These are phyloP conservation scores for Lipomyces mesembrius DNA, from an alignment of 805 yeast genomes.

Conservation along the genomic window DNA sequence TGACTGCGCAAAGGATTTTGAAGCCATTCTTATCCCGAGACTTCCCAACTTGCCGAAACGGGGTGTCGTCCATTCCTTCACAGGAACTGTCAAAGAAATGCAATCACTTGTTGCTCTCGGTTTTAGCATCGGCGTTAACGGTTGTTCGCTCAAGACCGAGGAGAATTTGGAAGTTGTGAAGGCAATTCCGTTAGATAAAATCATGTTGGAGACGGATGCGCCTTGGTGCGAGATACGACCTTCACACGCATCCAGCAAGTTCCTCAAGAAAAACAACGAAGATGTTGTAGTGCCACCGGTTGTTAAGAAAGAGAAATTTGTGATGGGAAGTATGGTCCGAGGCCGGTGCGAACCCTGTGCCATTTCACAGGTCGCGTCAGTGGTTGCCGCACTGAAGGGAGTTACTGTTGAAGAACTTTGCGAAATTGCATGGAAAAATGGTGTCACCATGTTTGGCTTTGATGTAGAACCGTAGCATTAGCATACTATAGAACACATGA, in stretches of 20 bases:
- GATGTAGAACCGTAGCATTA: slow-evolving; percentile 6
- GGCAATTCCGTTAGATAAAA: slow-evolving; percentile 67
- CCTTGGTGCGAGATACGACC: slow-evolving; percentile 97
- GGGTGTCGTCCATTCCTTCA: slow-evolving; percentile 95
- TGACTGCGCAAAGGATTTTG: slow-evolving; percentile 79
- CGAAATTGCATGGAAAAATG: slow-evolving; percentile 58
- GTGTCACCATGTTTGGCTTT: slow-evolving; percentile 52
- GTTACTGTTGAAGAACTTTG: slow-evolving; percentile 53
- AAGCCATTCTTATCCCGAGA: slow-evolving; percentile 65
- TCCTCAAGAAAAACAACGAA: slow-evolving; percentile 43
- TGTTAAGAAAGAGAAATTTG: slow-evolving; percentile 66
- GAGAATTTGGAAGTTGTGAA: slow-evolving; percentile 71
- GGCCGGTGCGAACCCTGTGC: slow-evolving; percentile 93
- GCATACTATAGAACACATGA: background rate
- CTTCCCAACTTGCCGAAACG: slow-evolving; percentile 53
- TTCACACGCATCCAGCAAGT: slow-evolving; percentile 73
- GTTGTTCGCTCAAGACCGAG: slow-evolving; percentile 83
- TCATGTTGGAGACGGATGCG: slow-evolving; percentile 84
- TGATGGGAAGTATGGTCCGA: slow-evolving; percentile 58
- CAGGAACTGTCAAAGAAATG: slow-evolving; percentile 76
- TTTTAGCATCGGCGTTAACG: slow-evolving; percentile 82
- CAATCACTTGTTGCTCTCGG: slow-evolving; percentile 59
- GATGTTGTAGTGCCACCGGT: slow-evolving; percentile 36
- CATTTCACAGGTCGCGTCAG: slow-evolving; percentile 78
- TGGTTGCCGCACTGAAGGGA: slow-evolving; percentile 58